Base-by-base conservation (phyloP, 768 basidiomycete species). In the Rhodotorula diobovata region DNA sequence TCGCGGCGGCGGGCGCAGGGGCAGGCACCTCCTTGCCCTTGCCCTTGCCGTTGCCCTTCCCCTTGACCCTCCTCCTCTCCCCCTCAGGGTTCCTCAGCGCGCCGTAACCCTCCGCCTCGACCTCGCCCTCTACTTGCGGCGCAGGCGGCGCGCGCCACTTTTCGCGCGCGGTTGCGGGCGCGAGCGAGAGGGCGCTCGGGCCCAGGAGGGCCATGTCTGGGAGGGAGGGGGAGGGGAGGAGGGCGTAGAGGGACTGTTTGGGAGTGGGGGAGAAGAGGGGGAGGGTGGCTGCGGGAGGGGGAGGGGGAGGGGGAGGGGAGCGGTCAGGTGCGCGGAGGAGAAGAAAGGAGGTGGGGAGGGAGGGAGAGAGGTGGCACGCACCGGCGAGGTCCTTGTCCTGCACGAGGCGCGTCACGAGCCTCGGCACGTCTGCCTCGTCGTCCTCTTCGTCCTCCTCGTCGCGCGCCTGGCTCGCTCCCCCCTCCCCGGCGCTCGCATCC, bases 201-300 rank as follows among this genome's bases (percentile, higher is more conserved):
- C 57, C 46, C 0, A 71, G 61, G 41, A 63, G 61, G n/a, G 61
- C 20, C 50, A 71, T 62, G n/a, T 10, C 4, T 6, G 61, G 7
- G 20, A 71, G 66, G 14, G 55, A 28, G 48, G 48, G 54, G 15
- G 39, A 10, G 25, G 70, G 70, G 21, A 65, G 39, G 25, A 71
- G 57, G 39, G 70, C 51, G 57, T 71, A 71, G 57, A 71, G 28
- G 41, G 65, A 35, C 2, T 12, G 41, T 15, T 12, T 12, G 41
- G 65, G 65, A 4, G 65, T 1, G 5, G 65, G 65, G 37, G 54
- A 54, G 61, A 71, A 71, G 32, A 71, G 66, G 21, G 65, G 30
- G 41, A 7, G 25, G 11, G n/a, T 23, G 45, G 68, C 39, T 63
- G 60, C 46, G n/a, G 9, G 25, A 10, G 34, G 0, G 39, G 25